Conservation (phyloP, 1,139 yeast genomes). For the Hyphopichia pseudoburtonii region DNA sequence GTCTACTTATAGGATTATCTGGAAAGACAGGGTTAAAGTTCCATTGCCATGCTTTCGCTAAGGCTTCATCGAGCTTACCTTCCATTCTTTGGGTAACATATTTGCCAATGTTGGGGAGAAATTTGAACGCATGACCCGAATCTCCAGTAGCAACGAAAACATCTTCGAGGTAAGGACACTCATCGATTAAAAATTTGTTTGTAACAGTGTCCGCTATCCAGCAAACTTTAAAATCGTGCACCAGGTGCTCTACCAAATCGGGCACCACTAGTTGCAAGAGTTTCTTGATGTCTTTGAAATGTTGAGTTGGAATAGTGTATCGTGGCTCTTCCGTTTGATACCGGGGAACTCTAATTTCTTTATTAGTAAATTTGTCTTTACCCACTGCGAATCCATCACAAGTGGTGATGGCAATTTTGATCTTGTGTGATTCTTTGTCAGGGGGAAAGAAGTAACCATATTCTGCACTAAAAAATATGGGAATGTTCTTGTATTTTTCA, state of each 20-base stretch:
- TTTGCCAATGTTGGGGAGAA: slow-evolving; percentile 27
- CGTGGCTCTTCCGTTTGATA: neutral
- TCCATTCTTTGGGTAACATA: slow-evolving; percentile 28
- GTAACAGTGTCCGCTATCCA: slow-evolving; percentile 50
- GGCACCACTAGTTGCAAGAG: slow-evolving; percentile 21
- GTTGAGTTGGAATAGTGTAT: neutral
- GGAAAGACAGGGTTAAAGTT: slow-evolving; percentile 8
- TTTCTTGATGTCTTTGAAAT: neutral
- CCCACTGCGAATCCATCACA: slow-evolving; percentile 30
- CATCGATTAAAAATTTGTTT: slow-evolving; percentile 42
- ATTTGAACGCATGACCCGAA: slow-evolving; percentile 33
- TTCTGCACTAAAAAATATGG: slow-evolving; percentile 39
- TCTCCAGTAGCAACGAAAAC: slow-evolving; percentile 42
- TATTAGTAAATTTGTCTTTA: slow-evolving; percentile 17
- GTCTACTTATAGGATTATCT: slow-evolving; percentile 1
- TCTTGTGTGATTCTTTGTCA: slow-evolving; percentile 31
- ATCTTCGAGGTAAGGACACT: slow-evolving; percentile 28
- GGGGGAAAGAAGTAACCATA: slow-evolving; percentile 42
- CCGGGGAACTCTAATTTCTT: neutral
- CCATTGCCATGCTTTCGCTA: slow-evolving; percentile 32
- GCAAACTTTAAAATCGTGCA: slow-evolving; percentile 38
- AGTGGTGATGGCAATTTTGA: slow-evolving; percentile 41
- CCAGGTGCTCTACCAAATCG: slow-evolving; percentile 31
- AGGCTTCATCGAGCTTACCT: slow-evolving; percentile 17
- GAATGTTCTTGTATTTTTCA: slow-evolving; percentile 24